phyloP scores from a whole-genome alignment of 2,329 filamentous ascomycete species.

The Cladophialophora bantiana region DNA sequence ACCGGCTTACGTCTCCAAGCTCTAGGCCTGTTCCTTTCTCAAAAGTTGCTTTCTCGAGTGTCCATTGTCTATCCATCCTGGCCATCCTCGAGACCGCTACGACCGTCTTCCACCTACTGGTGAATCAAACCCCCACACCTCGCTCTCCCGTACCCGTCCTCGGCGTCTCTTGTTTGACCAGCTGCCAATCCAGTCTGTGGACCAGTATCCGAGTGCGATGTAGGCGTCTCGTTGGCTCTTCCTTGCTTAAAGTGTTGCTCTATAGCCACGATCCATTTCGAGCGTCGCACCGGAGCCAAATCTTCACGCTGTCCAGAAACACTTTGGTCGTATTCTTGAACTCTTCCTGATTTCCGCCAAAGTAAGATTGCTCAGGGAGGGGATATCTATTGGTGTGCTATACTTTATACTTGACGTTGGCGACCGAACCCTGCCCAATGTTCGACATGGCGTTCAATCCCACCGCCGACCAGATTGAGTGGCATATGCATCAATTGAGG shows the following conservation, averaged over 20 bases:
- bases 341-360: not conserved
- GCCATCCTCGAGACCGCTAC: slow-evolving; percentile 3
- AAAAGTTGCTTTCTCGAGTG: slow-evolving; percentile 2
- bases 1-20: slow-evolving; percentile 15
- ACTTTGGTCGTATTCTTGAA: not conserved
- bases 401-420: not conserved
- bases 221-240: slow-evolving; percentile 18
- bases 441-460: slow-evolving; percentile 34
- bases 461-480: slow-evolving; percentile 36
- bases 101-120: slow-evolving; percentile 15
- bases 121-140: slow-evolving; percentile 17
- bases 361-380: not conserved
- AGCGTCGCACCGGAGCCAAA: slow-evolving; percentile 5
- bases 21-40: slow-evolving; percentile 8
- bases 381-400: not conserved
- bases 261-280: slow-evolving; percentile 7
- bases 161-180: slow-evolving; percentile 3
- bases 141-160: slow-evolving; percentile 6
- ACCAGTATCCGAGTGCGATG: slow-evolving; percentile 17
- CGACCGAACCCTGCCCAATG: not conserved
- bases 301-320: not conserved
- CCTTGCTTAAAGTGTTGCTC: slow-evolving; percentile 18
- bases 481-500: slow-evolving; percentile 39
- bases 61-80: slow-evolving; percentile 6
- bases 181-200: slow-evolving; percentile 7